Conservation (phyloP, 2,329 filamentous ascomycete genomes). For the Botryosphaeria agaves region DNA sequence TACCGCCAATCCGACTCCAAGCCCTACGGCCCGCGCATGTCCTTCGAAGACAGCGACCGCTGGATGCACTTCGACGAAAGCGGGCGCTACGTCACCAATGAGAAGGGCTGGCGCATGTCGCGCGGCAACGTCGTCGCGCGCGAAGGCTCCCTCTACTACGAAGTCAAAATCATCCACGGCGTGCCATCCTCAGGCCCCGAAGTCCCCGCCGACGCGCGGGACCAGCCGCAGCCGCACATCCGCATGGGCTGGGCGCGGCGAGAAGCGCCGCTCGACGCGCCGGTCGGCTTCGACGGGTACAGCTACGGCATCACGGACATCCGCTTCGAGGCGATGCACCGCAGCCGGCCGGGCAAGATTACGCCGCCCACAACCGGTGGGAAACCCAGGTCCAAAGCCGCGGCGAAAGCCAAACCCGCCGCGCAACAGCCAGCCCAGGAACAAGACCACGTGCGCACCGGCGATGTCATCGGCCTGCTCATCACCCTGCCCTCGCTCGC, state of each 20-base stretch:
- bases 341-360: slow-evolving; percentile 84
- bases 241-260: slow-evolving; percentile 75
- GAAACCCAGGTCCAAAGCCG: slow-evolving; percentile 13
- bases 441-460: slow-evolving; percentile 45
- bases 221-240: slow-evolving; percentile 40
- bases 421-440: slow-evolving; percentile 17
- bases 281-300: slow-evolving; percentile 78
- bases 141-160: slow-evolving; percentile 86
- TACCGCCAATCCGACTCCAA: slow-evolving; percentile 78
- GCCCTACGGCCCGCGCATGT: slow-evolving; percentile 71
- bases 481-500: slow-evolving; percentile 76
- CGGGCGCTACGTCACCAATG: slow-evolving; percentile 65
- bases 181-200: slow-evolving; percentile 33
- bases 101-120: slow-evolving; percentile 84
- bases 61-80: slow-evolving; percentile 66
- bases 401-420: slow-evolving; percentile 17
- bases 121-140: slow-evolving; percentile 80
- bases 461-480: slow-evolving; percentile 86
- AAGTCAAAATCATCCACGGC: slow-evolving; percentile 75
- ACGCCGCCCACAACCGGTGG: too few species aligned
- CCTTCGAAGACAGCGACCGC: slow-evolving; percentile 78
- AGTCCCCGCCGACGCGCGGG: slow-evolving; percentile 15
- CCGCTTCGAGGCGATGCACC: slow-evolving; percentile 78
- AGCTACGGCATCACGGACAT: slow-evolving; percentile 88
- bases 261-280: slow-evolving; percentile 67